Evolutionary conservation across 495 filamentous ascomycete genomes (phyloP).

Genomic region (Venustampulla echinocandica): DNA sequence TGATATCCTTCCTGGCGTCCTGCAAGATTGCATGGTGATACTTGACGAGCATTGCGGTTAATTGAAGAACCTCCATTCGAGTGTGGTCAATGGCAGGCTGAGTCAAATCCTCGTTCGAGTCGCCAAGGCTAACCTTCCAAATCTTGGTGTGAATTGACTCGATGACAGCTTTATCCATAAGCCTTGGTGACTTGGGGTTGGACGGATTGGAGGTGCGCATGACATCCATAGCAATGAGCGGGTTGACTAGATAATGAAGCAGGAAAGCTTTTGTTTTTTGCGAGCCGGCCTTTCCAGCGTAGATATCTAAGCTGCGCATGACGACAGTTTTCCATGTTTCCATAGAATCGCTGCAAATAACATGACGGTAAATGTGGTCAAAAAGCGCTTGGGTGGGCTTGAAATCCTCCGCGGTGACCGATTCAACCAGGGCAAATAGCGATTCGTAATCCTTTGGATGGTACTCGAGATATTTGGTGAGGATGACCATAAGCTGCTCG

Average conservation of each 20-base stretch:
- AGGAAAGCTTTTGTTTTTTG: conserved; percentile 91
- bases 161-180: conserved; percentile 83
- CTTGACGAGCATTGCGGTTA: conserved; percentile 90
- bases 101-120: conserved; percentile 74
- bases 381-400: conserved; percentile 67
- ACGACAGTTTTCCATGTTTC: conserved; percentile 83
- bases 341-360: conserved; percentile 77
- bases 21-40: conserved; percentile 77
- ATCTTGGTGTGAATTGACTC: conserved; percentile 89
- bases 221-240: conserved; percentile 94
- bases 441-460: conserved; percentile 75
- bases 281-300: conserved; percentile 62
- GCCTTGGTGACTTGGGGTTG: conserved; percentile 51
- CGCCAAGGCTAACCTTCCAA: conserved; percentile 81
- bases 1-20: conserved; percentile 93
- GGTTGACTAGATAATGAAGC: conserved; percentile 87
- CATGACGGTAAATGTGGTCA: conserved; percentile 71
- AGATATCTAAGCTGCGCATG: conserved; percentile 79
- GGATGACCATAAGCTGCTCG: conserved; percentile 80
- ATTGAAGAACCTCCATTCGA: conserved; percentile 88
- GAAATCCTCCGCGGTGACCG: conserved; percentile 73
- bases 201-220: conserved; percentile 53
- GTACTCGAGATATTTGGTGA: conserved; percentile 66
- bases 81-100: conserved; percentile 91
- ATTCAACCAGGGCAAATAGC: conserved; percentile 77